phyloP scores from a whole-genome alignment of 331 rosid genomes.

The Rosa hybrid region DNA sequence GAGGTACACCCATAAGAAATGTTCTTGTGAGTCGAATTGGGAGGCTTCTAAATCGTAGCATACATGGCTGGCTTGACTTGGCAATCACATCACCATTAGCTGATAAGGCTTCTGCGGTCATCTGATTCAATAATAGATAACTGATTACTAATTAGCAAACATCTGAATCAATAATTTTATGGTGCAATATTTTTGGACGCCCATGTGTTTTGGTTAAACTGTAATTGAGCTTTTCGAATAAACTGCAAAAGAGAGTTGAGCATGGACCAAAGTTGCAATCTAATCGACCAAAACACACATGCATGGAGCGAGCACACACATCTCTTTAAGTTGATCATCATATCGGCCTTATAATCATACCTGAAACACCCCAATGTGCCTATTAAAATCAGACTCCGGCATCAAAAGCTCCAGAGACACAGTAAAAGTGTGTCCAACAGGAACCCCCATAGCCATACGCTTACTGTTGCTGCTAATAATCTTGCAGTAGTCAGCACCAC shows the following conservation, averaged over 20 bases:
- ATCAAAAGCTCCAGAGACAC: conserved; percentile 57
- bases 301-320: not conserved
- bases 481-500: not conserved
- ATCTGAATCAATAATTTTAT: not conserved
- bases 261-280: no score
- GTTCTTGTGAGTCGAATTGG: conserved; percentile 65
- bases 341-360: conserved; percentile 26
- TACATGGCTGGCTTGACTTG: conserved; percentile 73
- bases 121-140: conserved; percentile 31
- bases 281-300: no score
- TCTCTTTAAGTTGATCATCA: not conserved
- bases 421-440: conserved; percentile 61
- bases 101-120: conserved; percentile 62
- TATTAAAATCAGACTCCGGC: conserved; percentile 87
- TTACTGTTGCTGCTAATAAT: conserved; percentile 2
- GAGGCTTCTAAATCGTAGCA: conserved; percentile 69
- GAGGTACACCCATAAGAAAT: conserved; percentile 56
- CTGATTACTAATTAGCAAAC: no score
- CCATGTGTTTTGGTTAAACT: not conserved
- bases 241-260: not conserved
- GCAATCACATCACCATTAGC: conserved; percentile 48
- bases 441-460: conserved; percentile 44
- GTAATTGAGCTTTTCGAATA: no score
- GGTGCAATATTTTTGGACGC: not conserved
- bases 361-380: conserved; percentile 80